Evolutionary conservation across 352 stramenopile genomes (phyloP).

Genomic region (Pythium coloratum): DNA sequence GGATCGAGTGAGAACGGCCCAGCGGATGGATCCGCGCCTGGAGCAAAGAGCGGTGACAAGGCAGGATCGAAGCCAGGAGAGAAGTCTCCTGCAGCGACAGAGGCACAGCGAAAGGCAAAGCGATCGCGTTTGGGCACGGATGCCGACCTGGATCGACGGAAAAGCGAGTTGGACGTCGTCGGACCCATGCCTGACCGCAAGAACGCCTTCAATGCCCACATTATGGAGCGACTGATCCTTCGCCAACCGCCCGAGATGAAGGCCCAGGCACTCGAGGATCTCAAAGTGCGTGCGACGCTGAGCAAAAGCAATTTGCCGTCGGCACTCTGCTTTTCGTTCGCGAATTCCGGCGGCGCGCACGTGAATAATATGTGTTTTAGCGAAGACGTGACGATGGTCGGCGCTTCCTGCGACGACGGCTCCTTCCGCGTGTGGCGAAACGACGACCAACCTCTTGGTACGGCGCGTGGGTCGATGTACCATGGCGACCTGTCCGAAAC

Average conservation of each 20-base stretch:
- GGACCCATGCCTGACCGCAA: constrained; percentile 72
- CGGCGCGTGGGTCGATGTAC: constrained; percentile 59
- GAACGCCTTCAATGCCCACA: constrained; percentile 61
- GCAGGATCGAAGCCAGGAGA: constrained; percentile 20
- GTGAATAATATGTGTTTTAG: constrained; percentile 86
- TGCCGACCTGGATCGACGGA: constrained; percentile 38
- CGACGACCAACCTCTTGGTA: constrained; percentile 73
- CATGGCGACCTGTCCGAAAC: constrained; percentile 48
- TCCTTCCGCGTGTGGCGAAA: constrained; percentile 85
- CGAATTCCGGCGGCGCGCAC: constrained; percentile 68
- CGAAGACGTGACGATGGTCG: constrained; percentile 74
- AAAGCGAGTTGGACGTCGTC: constrained; percentile 52
- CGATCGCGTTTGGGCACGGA: constrained; percentile 47
- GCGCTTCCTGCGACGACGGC: constrained; percentile 65
- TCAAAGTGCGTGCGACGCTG: constrained; percentile 52
- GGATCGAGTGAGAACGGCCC: constrained; percentile 23
- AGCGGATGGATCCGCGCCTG: constrained; percentile 5
- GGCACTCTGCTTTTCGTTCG: constrained; percentile 73
- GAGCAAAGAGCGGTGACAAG: constrained; percentile 45
- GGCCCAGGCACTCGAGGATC: constrained; percentile 62
- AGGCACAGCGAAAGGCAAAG: constrained; percentile 60
- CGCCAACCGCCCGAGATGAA: constrained; percentile 67
- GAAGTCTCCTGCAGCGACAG: constrained; percentile 1
- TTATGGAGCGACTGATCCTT: constrained; percentile 82
- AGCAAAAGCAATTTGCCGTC: constrained; percentile 58